phyloP scores from a whole-genome alignment of 441 rosid species.

The Croton laevigatus region DNA sequence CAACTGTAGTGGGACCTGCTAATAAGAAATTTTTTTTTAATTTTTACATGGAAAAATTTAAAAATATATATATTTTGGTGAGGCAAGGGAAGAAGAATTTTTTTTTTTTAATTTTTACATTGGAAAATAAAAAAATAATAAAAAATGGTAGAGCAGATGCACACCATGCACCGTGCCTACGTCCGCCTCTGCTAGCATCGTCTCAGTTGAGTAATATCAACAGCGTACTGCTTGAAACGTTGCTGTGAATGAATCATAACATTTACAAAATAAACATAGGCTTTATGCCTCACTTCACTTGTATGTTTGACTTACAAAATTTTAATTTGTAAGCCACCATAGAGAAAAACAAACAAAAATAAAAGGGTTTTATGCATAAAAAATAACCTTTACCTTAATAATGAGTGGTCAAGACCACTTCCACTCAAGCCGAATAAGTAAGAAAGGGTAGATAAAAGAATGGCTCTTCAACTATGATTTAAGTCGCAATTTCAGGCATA shows the following conservation, averaged over 20 bases:
- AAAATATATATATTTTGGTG: too few relatives aligned
- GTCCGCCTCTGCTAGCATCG: too few relatives aligned
- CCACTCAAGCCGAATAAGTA: conserved; percentile 47
- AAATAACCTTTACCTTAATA: conserved; percentile 30
- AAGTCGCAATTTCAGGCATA: too few relatives aligned
- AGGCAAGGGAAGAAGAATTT: too few relatives aligned
- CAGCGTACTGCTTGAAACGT: not conserved
- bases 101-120: too few relatives aligned
- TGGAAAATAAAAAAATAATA: too few relatives aligned
- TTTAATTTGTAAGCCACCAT: not conserved
- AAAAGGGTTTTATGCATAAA: not conserved
- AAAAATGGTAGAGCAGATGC: too few relatives aligned
- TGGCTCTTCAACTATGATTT: too few relatives aligned
- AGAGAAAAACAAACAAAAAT: not conserved
- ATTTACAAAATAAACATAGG: not conserved
- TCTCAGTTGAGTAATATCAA: not conserved
- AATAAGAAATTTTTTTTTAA: too few relatives aligned
- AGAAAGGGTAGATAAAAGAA: conserved; percentile 39
- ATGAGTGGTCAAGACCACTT: conserved; percentile 9
- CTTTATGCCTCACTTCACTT: not conserved
- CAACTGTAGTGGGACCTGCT: too few relatives aligned
- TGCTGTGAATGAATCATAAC: not conserved
- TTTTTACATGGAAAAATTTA: too few relatives aligned
- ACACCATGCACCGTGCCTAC: too few relatives aligned
- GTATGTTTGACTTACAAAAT: not conserved